Conservation (phyloP, 2,329 filamentous ascomycete genomes). For the Ascochyta rabiei region DNA sequence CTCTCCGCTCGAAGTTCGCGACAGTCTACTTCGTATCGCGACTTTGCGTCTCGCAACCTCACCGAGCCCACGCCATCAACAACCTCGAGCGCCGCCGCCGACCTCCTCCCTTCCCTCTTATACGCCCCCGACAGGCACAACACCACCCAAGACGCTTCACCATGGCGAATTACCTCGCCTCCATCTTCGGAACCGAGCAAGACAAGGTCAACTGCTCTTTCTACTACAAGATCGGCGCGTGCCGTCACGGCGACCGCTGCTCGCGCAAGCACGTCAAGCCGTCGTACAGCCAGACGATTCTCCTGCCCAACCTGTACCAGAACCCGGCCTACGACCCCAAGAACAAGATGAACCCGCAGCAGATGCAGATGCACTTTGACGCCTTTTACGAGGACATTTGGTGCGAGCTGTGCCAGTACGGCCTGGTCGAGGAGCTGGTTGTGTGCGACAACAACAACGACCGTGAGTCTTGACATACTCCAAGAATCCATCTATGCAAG, state of each 20-base stretch:
- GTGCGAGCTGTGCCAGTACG: constrained; percentile 99
- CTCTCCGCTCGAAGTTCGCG: constrained; percentile 19
- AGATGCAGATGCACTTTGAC: constrained; percentile 99
- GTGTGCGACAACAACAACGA: constrained; percentile 99
- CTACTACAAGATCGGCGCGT: constrained; percentile 99
- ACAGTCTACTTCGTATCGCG: constrained; percentile 21
- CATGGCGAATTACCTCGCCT: constrained; percentile 98
- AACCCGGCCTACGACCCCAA: constrained; percentile 97
- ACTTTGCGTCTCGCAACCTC: constrained; percentile 21
- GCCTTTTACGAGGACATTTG: constrained; percentile 99
- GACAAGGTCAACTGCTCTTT: constrained; percentile 99
- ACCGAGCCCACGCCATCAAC: constrained; percentile 12
- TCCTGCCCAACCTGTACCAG: constrained; percentile 98
- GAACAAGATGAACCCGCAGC: constrained; percentile 93
- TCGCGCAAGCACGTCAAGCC: constrained; percentile 99
- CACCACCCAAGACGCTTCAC: constrained; percentile 20
- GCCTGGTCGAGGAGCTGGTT: constrained; percentile 95
- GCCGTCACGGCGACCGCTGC: constrained; percentile 97
- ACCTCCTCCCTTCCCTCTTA: neutral
- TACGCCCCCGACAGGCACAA: neutral
- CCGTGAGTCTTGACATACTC: constrained; percentile 61
- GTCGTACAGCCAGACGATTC: constrained; percentile 95
- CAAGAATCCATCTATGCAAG: neutral
- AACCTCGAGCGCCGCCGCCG: constrained; percentile 3
- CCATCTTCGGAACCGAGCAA: constrained; percentile 99